These are phyloP conservation scores for Alternaria solani DNA, from an alignment of 2,329 filamentous ascomycete species.

Conservation along the genomic window DNA sequence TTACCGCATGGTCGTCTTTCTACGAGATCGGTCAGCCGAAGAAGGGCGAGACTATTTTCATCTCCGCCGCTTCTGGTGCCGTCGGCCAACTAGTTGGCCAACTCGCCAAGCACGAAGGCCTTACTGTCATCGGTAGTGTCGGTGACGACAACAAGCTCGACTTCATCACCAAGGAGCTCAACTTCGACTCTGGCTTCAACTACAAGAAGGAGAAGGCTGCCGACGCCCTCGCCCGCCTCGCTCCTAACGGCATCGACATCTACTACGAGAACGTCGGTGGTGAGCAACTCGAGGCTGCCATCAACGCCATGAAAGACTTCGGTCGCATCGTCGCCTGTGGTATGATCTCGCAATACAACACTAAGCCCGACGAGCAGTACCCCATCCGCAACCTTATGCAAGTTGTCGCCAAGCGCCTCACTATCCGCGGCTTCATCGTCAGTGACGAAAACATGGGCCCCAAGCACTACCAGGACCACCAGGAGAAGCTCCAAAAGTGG, in stretches of 20 bases:
- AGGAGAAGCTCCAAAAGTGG: conserved; percentile 78
- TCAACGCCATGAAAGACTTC: conserved; percentile 68
- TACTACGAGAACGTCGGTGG: conserved; percentile 85
- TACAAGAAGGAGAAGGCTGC: conserved; percentile 82
- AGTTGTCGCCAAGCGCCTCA: conserved; percentile 73
- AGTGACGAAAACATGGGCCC: conserved; percentile 69
- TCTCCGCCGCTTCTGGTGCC: conserved; percentile 80
- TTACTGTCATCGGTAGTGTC: conserved; percentile 81
- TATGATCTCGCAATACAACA: conserved; percentile 83
- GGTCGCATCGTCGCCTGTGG: conserved; percentile 70
- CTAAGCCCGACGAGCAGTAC: conserved; percentile 63
- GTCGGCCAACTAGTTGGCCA: conserved; percentile 86
- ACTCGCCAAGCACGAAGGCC: conserved; percentile 80
- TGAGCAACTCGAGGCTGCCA: conserved; percentile 73
- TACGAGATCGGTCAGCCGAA: conserved; percentile 79
- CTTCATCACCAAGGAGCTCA: conserved; percentile 73
- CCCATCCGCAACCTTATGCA: conserved; percentile 71
- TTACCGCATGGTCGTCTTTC: conserved; percentile 77
- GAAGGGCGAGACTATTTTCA: conserved; percentile 82
- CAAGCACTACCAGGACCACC: conserved; percentile 73
- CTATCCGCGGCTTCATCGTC: conserved; percentile 80
- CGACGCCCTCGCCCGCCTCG: conserved; percentile 73
- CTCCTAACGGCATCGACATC: conserved; percentile 81
- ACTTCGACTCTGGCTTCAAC: conserved; percentile 81
- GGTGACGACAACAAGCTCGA: conserved; percentile 82